Evolutionary conservation across 1,139 yeast genomes (phyloP), one percentile per base, ranked within the genome.

Genomic region (Hansenula sp.): DNA sequence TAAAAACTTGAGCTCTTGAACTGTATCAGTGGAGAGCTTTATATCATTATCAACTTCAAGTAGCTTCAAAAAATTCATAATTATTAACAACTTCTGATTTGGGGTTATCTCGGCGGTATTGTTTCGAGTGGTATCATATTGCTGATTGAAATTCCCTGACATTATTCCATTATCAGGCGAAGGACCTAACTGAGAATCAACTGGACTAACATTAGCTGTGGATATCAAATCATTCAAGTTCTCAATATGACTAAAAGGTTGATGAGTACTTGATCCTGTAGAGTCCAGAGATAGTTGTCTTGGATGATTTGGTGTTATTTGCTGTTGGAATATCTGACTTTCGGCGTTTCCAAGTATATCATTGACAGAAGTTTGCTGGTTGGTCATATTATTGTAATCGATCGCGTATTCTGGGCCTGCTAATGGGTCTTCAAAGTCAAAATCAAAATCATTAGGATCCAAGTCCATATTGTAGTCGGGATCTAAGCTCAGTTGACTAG

Each of bases 41-140:
- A 28, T 11, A 11, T 34, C 31, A 8, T 20, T 19, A 20, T 34
- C 37, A 11, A 27, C 26, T 14, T 34, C 31, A 12, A 34, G 27
- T 10, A 34, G 14, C 14, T 35, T 40, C 10, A 44, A 17, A 9
- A 44, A 36, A 22, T 40, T 42, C n/a, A 29, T 34, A 22, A 44
- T 38, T 2, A 42, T 38, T 5, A 39, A 27, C 13, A 38, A 11
- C 17, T 40, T 44, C 13, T 29, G 41, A 6, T 24, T 21, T 18
- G 34, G 20, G 11, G 34, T 25, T 8, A 24, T 14, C 1, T 17
- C 30, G 5, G 12, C 26, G 24, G 9, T 9, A 21, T 21, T 19
- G n/a, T n/a, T 13, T 6, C 6, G 24, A 12, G 16, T 30, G 24
- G 24, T 13, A 2, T 12, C 5, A 12, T 19, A 24, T 19, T 19